A percentile compares a stretch with the other conserved stretches of the same genome.
phyloP scores from a whole-genome alignment of 495 filamentous ascomycete genomes.

The Aspergillus bertholletiae region DNA sequence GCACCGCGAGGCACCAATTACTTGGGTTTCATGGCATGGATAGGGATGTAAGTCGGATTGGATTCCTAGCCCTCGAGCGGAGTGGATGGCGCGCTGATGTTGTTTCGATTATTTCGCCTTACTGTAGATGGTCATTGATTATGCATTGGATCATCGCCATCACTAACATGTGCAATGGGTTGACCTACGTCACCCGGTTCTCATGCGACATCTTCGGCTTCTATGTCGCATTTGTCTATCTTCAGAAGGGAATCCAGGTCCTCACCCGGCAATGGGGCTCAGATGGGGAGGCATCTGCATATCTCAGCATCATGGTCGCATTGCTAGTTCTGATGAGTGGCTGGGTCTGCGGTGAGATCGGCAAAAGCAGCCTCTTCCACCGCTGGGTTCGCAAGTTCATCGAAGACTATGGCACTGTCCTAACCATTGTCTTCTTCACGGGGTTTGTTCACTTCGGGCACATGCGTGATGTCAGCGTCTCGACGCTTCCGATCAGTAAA shows the following conservation, averaged over 20 bases:
- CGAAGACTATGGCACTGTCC: slow-evolving; percentile 79
- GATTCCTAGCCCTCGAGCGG: neutral
- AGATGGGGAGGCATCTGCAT: slow-evolving; percentile 58
- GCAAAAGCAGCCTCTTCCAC: slow-evolving; percentile 65
- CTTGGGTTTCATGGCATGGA: slow-evolving; percentile 82
- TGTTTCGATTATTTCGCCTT: neutral
- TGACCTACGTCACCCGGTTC: slow-evolving; percentile 80
- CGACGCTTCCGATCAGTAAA: slow-evolving; percentile 64
- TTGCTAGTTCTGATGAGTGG: slow-evolving; percentile 69
- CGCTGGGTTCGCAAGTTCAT: slow-evolving; percentile 71
- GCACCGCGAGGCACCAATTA: slow-evolving; percentile 65
- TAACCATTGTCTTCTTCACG: slow-evolving; percentile 84
- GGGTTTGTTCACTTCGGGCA: slow-evolving; percentile 83
- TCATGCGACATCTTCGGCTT: slow-evolving; percentile 87
- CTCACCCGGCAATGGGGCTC: slow-evolving; percentile 59
- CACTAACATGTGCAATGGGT: slow-evolving; percentile 74
- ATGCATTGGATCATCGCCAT: slow-evolving; percentile 79
- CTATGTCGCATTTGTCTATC: slow-evolving; percentile 83
- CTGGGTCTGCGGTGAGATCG: slow-evolving; percentile 68
- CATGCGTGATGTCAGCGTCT: slow-evolving; percentile 62
- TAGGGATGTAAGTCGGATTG: slow-evolving; percentile 57
- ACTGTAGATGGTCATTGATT: slow-evolving; percentile 64
- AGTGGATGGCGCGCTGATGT: neutral
- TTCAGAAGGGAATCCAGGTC: slow-evolving; percentile 81
- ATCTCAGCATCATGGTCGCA: slow-evolving; percentile 70